phyloP scores from a whole-genome alignment of 306 rosid species.

The Dalbergia cochinchinensis region DNA sequence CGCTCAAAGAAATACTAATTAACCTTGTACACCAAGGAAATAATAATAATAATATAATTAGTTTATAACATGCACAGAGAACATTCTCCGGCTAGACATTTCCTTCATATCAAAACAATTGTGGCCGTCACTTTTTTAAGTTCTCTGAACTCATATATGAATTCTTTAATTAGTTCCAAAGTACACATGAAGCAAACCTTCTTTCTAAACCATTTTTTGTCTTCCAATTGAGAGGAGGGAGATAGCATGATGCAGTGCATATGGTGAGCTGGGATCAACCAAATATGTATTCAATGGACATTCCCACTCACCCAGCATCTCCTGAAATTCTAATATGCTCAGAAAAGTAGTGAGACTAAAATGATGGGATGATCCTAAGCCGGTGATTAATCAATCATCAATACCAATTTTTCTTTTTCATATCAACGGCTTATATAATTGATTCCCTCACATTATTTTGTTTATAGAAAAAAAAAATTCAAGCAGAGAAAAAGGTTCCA shows the following conservation, averaged over 20 bases:
- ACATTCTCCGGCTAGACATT: conserved; percentile 6
- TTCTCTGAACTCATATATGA: not conserved
- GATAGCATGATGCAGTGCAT: not conserved
- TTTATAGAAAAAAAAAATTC: no score
- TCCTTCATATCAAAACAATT: conserved; percentile 21
- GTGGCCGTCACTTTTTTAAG: not conserved
- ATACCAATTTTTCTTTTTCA: no score
- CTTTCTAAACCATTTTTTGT: no score
- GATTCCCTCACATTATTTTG: not conserved
- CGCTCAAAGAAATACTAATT: not conserved
- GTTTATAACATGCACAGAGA: not conserved
- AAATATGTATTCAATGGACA: not conserved
- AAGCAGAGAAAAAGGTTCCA: no score
- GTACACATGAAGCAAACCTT: conserved; percentile 5
- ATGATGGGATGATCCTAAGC: no score
- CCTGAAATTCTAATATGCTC: no score
- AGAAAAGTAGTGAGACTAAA: no score
- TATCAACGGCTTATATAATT: no score
- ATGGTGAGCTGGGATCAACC: not conserved
- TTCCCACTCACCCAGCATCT: not conserved
- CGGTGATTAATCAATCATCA: no score
- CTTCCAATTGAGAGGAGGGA: not conserved
- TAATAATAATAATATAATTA: conserved; percentile 8
- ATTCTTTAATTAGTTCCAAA: not conserved
- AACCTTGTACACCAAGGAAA: not conserved